Evolutionary conservation across 2,329 filamentous ascomycete genomes (phyloP), one percentile per base, ranked within the genome.

Genomic region (Fusarium continuum): DNA sequence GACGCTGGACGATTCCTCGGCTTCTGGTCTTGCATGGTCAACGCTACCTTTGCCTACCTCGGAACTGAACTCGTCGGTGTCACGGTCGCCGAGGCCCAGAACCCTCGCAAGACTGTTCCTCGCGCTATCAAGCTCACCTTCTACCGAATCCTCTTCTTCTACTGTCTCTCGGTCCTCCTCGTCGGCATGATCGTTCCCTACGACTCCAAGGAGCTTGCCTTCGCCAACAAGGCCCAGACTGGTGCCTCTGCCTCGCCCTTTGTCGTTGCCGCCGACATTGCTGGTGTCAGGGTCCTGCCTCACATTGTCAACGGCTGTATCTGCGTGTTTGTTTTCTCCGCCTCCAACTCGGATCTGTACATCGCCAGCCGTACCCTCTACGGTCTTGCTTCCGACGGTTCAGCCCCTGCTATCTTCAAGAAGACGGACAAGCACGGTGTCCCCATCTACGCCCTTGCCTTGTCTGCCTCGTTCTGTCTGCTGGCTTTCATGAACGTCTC

Each of bases 131-230:
- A 88, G 74, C 82, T 92, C 44, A 93, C 90, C 66, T 93, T 93
- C 77, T 93, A 86, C 80, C 91, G 91, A 55, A 93, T 94, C 74
- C 77, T 92, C 65, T 80, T 93, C 79, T 94, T 94, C 81, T 94
- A 94, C 80, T 83, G 88, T 69, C 76, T 92, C 55, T 88, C 85
- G 19, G 89, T 93, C 29, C 83, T 94, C 47, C 82, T 93, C 46
- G 80, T 94, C 50, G 91, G 91, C 71, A 91, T 92, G 83, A 82
- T 90, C 46, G 88, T 94, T 5, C 89, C 90, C 2, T 93, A 90
- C 80, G 78, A 93, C 80, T 85, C 84, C 32, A 0, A 63, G 0
- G 75, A 85, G 1, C 86, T 92, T 6, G 76, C 79, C 19, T 88
- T 88, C 63, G 86, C 87, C 67, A 85, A 79, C 74, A 78, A 76